Percentiles rank a stretch among this genome's conserved stretches.
phyloP scores from a whole-genome alignment of 2,329 filamentous ascomycete genomes.

The Alternaria solani region DNA sequence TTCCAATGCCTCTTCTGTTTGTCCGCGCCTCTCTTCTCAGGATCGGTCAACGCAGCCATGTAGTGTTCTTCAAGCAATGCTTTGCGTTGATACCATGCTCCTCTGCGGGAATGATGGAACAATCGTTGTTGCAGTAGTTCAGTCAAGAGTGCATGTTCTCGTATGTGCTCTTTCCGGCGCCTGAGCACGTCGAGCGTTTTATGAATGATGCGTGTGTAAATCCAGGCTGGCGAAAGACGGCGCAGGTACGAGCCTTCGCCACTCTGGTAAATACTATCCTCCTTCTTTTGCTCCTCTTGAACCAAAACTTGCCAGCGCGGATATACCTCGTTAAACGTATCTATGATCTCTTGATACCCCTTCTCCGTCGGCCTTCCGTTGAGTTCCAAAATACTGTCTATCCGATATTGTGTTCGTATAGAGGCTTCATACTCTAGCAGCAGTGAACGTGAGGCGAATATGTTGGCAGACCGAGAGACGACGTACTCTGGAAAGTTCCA shows the following conservation, averaged over 20 bases:
- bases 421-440: constrained; percentile 91
- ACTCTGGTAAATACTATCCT: constrained; percentile 77
- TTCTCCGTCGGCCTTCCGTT: constrained; percentile 73
- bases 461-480: constrained; percentile 86
- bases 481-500: constrained; percentile 90
- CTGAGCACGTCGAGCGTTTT: constrained; percentile 83
- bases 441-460: constrained; percentile 78
- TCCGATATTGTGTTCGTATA: constrained; percentile 78
- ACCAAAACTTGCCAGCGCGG: constrained; percentile 81
- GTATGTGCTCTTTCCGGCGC: constrained; percentile 79
- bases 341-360: constrained; percentile 72
- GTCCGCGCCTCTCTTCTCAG: constrained; percentile 55
- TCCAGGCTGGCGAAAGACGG: constrained; percentile 88
- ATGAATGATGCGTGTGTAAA: constrained; percentile 91
- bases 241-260: constrained; percentile 89
- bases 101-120: constrained; percentile 85
- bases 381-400: constrained; percentile 84
- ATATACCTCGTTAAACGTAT: constrained; percentile 77
- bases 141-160: constrained; percentile 76
- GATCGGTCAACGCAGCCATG: constrained; percentile 65
- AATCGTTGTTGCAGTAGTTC: constrained; percentile 82
- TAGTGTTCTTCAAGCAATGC: constrained; percentile 95
- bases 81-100: constrained; percentile 95
- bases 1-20: constrained; percentile 85
- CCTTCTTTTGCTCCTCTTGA: constrained; percentile 77